Conservation (phyloP, 2,329 filamentous ascomycete genomes). For the Eutypella sp. region DNA sequence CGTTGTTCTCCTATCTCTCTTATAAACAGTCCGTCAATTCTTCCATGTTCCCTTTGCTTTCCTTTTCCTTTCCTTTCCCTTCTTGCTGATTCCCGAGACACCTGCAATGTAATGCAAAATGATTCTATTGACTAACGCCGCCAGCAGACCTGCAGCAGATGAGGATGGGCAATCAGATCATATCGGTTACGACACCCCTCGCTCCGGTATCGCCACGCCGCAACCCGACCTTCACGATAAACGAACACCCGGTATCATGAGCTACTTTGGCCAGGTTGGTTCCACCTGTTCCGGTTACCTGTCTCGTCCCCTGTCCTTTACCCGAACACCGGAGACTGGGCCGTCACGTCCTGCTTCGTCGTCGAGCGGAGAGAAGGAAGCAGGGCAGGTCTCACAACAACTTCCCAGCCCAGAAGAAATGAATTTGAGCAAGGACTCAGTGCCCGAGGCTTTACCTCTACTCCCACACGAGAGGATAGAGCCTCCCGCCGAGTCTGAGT, state of each 20-base stretch:
- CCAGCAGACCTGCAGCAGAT: conserved; percentile 53
- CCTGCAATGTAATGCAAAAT: conserved; percentile 25
- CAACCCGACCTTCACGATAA: conserved; percentile 93
- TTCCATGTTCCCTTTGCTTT: neutral
- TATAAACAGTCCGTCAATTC: neutral
- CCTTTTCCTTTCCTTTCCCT: neutral
- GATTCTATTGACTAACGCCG: conserved; percentile 44
- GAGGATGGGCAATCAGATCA: conserved; percentile 68
- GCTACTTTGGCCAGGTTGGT: conserved; percentile 99
- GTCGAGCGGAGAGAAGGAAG: conserved; percentile 28
- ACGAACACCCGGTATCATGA: conserved; percentile 91
- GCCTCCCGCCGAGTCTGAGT: conserved; percentile 24
- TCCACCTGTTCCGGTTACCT: conserved; percentile 61
- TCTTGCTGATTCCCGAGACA: conserved; percentile 5
- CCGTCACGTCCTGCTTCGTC: conserved; percentile 29
- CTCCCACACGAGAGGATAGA: conserved; percentile 35
- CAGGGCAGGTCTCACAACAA: conserved; percentile 16
- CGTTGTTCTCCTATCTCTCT: neutral
- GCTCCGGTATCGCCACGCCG: conserved; percentile 87
- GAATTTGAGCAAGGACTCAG: conserved; percentile 18
- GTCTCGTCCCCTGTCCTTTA: conserved; percentile 33
- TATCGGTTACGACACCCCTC: conserved; percentile 79
- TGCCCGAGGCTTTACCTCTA: conserved; percentile 27
- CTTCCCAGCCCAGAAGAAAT: conserved; percentile 16
- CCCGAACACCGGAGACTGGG: conserved; percentile 34